Percentiles rank a stretch among this genome's conserved stretches.
These are phyloP conservation scores for Zygotorulaspora chibaensis DNA, from an alignment of 805 yeast genomes.

Conservation along the genomic window DNA sequence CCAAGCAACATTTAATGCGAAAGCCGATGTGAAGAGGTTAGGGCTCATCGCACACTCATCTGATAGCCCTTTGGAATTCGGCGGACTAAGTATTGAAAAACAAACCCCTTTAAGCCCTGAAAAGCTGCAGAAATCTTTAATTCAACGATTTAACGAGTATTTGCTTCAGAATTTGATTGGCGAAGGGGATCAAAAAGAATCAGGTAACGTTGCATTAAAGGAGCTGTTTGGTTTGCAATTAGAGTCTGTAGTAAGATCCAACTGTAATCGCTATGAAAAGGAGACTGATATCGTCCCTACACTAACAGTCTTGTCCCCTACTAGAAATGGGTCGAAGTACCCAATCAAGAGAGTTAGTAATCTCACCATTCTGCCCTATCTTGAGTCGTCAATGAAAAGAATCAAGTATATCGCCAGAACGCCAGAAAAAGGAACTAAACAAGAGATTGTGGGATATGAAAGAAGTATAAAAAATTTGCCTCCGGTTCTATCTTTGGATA, in stretches of 20 bases:
- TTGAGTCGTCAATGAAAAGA: slow-evolving; percentile 59
- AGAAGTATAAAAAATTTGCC: slow-evolving; percentile 55
- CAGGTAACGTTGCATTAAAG: slow-evolving; percentile 24
- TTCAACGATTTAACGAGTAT: slow-evolving; percentile 30
- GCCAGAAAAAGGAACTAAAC: slow-evolving; percentile 49
- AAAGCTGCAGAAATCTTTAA: slow-evolving; percentile 14
- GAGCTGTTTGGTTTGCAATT: slow-evolving; percentile 33
- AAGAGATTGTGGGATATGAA: slow-evolving; percentile 52
- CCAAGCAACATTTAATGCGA: slow-evolving; percentile 46
- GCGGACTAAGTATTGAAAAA: slow-evolving; percentile 19
- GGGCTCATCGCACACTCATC: slow-evolving; percentile 46
- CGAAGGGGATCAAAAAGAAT: slow-evolving; percentile 27
- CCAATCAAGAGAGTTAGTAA: slow-evolving; percentile 33
- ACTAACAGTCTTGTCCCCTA: slow-evolving; percentile 28
- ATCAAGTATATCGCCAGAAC: slow-evolving; percentile 45
- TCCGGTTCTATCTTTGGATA: slow-evolving; percentile 57
- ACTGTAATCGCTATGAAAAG: slow-evolving; percentile 26
- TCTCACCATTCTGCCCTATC: slow-evolving; percentile 48
- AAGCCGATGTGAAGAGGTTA: slow-evolving; percentile 45
- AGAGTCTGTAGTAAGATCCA: slow-evolving; percentile 21
- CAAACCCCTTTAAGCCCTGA: slow-evolving; percentile 3
- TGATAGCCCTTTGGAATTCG: slow-evolving; percentile 1
- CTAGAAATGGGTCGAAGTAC: slow-evolving; percentile 26
- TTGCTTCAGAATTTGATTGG: slow-evolving; percentile 22
- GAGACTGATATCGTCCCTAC: slow-evolving; percentile 21